phyloP scores from a whole-genome alignment of 2,329 filamentous ascomycete species.

The Penicillium frequentans region DNA sequence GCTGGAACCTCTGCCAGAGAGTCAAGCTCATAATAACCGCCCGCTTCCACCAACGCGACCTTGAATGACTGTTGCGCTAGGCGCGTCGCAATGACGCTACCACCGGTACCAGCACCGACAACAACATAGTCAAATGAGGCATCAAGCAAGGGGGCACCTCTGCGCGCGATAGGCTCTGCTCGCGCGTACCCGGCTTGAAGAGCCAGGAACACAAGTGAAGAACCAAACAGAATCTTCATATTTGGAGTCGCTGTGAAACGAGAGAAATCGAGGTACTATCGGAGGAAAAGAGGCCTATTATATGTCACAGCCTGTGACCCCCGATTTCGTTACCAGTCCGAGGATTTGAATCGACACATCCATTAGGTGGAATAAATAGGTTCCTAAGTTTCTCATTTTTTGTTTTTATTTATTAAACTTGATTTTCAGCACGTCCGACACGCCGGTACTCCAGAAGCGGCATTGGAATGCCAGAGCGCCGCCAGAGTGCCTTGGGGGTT shows the following conservation, averaged over 20 bases:
- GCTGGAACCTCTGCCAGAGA: constrained; percentile 20
- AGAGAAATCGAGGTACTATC: background rate
- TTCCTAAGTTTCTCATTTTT: background rate
- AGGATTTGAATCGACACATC: background rate
- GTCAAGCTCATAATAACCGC: constrained; percentile 26
- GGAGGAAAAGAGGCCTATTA: background rate
- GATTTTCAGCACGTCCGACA: background rate
- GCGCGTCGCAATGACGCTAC: constrained; percentile 24
- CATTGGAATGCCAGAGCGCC: background rate
- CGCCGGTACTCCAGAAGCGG: background rate
- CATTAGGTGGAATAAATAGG: background rate
- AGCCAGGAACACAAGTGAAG: constrained; percentile 4
- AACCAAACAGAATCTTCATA: constrained; percentile 4
- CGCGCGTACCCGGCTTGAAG: constrained; percentile 4
- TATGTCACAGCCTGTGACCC: background rate
- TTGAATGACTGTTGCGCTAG: constrained; percentile 23
- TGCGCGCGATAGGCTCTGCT: background rate
- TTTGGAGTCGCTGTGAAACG: background rate
- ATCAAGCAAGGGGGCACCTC: constrained; percentile 1
- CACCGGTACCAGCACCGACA: constrained; percentile 28
- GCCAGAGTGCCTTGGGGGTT: background rate
- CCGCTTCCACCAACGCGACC: constrained; percentile 33
- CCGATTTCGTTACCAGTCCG: background rate
- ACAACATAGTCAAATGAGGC: constrained; percentile 28
- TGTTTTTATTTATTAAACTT: background rate